phyloP scores from a whole-genome alignment of 306 rosid species.

The Pueraria montana region DNA sequence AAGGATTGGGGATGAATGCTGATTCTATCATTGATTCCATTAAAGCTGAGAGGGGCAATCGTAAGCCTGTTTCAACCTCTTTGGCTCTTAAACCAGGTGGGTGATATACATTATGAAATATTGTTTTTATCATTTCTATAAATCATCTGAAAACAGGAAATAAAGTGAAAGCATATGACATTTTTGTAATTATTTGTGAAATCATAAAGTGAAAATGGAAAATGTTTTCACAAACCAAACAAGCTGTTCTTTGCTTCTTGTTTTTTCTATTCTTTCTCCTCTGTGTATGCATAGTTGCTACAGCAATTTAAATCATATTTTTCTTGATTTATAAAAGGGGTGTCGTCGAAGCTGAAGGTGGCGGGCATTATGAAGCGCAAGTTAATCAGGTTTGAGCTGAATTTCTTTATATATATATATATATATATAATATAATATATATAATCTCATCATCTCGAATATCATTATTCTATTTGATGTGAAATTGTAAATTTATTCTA shows the following conservation, averaged over 20 bases:
- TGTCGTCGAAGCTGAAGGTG: conserved; percentile 75
- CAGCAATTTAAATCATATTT: conserved; percentile 41
- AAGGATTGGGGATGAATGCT: conserved; percentile 91
- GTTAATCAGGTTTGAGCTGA: conserved; percentile 73
- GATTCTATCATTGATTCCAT: conserved; percentile 91
- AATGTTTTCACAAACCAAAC: neutral
- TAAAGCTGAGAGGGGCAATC: conserved; percentile 89
- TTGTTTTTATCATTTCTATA: neutral
- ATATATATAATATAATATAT: too few relatives aligned
- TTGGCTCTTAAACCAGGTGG: conserved; percentile 77
- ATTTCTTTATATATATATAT: conserved; percentile 43
- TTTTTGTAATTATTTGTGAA: conserved; percentile 4
- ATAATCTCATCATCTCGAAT: conserved; percentile 4
- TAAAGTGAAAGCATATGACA: neutral
- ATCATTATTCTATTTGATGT: conserved; percentile 36
- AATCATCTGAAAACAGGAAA: neutral
- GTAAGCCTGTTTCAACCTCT: conserved; percentile 71
- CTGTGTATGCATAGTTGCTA: conserved; percentile 5
- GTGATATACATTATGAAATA: conserved; percentile 30
- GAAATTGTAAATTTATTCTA: conserved; percentile 30
- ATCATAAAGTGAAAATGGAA: neutral
- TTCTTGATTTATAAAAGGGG: conserved; percentile 62
- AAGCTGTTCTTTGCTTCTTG: neutral
- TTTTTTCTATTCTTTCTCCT: conserved; percentile 34
- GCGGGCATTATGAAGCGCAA: conserved; percentile 74